These are phyloP conservation scores for Penicillium sp. DNA, from an alignment of 2,329 filamentous ascomycete species.

Conservation along the genomic window DNA sequence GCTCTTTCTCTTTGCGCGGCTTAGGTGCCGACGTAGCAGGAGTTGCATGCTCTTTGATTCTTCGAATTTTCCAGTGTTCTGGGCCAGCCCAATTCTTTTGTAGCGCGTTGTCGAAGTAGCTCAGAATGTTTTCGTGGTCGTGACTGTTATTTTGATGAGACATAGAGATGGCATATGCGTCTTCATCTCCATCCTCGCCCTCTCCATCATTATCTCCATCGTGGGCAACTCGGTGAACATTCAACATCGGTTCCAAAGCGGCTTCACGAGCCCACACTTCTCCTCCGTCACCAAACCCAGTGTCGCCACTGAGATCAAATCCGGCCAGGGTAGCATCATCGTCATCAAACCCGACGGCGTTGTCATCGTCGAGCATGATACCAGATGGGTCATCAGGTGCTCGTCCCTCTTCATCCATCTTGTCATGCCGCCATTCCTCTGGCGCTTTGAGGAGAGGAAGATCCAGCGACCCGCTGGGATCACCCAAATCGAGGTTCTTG, in stretches of 20 bases:
- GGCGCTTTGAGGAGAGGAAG: slow-evolving; percentile 88
- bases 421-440: slow-evolving; percentile 77
- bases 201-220: slow-evolving; percentile 55
- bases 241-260: slow-evolving; percentile 79
- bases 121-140: slow-evolving; percentile 89
- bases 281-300: slow-evolving; percentile 91
- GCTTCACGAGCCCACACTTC: slow-evolving; percentile 94
- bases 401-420: slow-evolving; percentile 53
- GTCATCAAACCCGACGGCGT: slow-evolving; percentile 76
- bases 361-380: slow-evolving; percentile 82
- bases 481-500: slow-evolving; percentile 88
- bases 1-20: slow-evolving; percentile 89
- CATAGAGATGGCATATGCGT: slow-evolving; percentile 78
- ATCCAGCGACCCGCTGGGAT: slow-evolving; percentile 78
- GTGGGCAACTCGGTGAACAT: slow-evolving; percentile 60
- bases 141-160: slow-evolving; percentile 65
- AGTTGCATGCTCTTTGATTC: slow-evolving; percentile 75
- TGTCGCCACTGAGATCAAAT: slow-evolving; percentile 66
- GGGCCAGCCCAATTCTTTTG: slow-evolving; percentile 97
- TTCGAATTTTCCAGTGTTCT: slow-evolving; percentile 97
- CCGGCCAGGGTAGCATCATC: slow-evolving; percentile 69
- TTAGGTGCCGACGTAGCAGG: slow-evolving; percentile 50
- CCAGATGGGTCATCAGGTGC: slow-evolving; percentile 68
- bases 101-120: slow-evolving; percentile 93
- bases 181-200: slow-evolving; percentile 62